Percentiles rank a stretch among this genome's conserved stretches.
phyloP scores from a whole-genome alignment of 1,284 basidiomycete genomes.

The Rhodofomes roseus region DNA sequence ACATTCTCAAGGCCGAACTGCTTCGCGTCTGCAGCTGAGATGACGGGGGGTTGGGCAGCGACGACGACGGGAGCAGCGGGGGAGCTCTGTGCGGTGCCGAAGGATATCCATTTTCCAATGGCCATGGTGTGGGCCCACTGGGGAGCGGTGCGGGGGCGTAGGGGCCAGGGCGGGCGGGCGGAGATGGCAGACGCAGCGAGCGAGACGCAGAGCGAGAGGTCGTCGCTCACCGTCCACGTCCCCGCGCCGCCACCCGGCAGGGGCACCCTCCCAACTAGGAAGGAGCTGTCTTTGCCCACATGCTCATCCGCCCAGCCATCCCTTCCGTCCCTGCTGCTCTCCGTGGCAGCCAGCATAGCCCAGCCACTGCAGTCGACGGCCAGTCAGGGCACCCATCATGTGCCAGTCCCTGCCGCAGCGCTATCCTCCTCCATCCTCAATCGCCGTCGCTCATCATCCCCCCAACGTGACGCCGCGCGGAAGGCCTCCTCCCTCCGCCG shows the following conservation, averaged over 20 bases:
- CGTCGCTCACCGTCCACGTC: not conserved
- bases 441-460: not conserved
- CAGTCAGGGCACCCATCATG: not conserved
- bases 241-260: conserved; percentile 5
- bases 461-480: not conserved
- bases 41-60: conserved; percentile 18
- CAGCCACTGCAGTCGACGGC: not conserved
- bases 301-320: not conserved
- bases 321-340: not conserved
- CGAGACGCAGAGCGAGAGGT: not conserved
- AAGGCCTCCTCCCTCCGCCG: not conserved
- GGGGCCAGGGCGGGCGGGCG: no score
- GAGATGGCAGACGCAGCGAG: not conserved
- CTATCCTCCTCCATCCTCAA: not conserved
- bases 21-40: conserved; percentile 65
- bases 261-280: not conserved
- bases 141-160: conserved; percentile 9
- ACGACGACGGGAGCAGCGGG: conserved; percentile 16
- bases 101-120: conserved; percentile 27
- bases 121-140: conserved; percentile 20
- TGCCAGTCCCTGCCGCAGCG: not conserved
- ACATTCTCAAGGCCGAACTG: conserved; percentile 94
- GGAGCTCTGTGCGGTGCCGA: conserved; percentile 18
- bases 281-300: not conserved
- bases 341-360: not conserved